These are phyloP conservation scores for Ogataea glucozyma DNA, from an alignment of 805 yeast genomes.

Conservation along the genomic window DNA sequence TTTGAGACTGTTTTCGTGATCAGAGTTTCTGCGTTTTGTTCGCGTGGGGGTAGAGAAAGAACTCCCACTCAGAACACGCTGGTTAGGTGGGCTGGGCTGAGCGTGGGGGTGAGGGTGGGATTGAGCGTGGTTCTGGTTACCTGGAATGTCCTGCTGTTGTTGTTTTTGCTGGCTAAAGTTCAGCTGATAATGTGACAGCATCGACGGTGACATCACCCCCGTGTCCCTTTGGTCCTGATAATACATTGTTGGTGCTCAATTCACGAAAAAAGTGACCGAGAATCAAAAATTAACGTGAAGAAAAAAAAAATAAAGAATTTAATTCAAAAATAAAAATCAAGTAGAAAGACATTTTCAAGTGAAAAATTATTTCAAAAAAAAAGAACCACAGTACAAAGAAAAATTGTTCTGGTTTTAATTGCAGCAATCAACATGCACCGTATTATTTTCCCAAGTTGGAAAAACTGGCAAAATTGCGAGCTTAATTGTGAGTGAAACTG, in stretches of 20 bases:
- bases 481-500: too few species aligned
- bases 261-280: neutral
- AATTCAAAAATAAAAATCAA: conserved; percentile 3
- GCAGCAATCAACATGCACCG: conserved; percentile 5
- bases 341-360: neutral
- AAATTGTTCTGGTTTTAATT: conserved; percentile 5
- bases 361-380: conserved; percentile 6
- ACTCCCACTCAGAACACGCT: conserved; percentile 16
- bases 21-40: conserved; percentile 40
- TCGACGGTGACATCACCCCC: conserved; percentile 23
- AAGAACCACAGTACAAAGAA: neutral
- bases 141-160: too few species aligned
- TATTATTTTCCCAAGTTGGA: conserved; percentile 1
- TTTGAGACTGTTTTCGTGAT: conserved; percentile 33
- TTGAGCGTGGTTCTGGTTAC: conserved; percentile 4
- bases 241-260: conserved; percentile 8
- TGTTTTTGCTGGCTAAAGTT: conserved; percentile 12
- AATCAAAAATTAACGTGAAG: conserved; percentile 1
- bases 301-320: conserved; percentile 4
- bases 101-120: conserved; percentile 18
- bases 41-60: conserved; percentile 26
- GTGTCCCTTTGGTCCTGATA: conserved; percentile 14
- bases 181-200: conserved; percentile 21
- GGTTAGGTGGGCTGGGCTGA: conserved; percentile 1
- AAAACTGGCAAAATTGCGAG: too few species aligned